A percentile compares a stretch with the other conserved stretches of the same genome.
phyloP scores from a whole-genome alignment of 2,329 filamentous ascomycete species.

The Thelonectria rubi region DNA sequence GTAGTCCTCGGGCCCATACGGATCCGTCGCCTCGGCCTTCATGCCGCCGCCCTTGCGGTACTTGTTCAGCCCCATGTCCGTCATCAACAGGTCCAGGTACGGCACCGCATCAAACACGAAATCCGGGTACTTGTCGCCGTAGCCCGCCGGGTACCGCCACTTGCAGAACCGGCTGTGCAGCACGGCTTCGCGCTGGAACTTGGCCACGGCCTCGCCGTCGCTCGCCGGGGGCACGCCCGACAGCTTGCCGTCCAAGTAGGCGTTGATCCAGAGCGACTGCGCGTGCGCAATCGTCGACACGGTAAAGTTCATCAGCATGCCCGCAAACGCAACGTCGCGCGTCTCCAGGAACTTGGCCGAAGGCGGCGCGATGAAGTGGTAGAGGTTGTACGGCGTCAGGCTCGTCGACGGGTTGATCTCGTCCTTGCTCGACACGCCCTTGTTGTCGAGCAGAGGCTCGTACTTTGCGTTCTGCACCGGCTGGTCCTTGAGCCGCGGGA shows the following conservation, averaged over 20 bases:
- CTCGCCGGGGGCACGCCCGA: slow-evolving; percentile 33
- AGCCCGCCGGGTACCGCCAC: slow-evolving; percentile 74
- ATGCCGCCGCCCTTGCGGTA: slow-evolving; percentile 64
- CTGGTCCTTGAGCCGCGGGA: slow-evolving; percentile 62
- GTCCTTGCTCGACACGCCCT: slow-evolving; percentile 48
- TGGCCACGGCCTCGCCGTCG: slow-evolving; percentile 48
- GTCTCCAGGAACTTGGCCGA: slow-evolving; percentile 47
- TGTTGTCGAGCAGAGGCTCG: slow-evolving; percentile 52
- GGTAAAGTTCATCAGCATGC: slow-evolving; percentile 54
- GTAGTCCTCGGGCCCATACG: slow-evolving; percentile 70
- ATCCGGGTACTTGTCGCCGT: slow-evolving; percentile 70
- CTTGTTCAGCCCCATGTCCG: slow-evolving; percentile 69
- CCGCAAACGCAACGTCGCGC: slow-evolving; percentile 56
- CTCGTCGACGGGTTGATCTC: slow-evolving; percentile 35
- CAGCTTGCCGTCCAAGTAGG: slow-evolving; percentile 62
- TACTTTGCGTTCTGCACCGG: slow-evolving; percentile 59
- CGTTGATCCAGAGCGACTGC: slow-evolving; percentile 70
- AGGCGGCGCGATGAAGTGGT: slow-evolving; percentile 58
- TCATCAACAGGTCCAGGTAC: slow-evolving; percentile 74
- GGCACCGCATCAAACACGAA: slow-evolving; percentile 81
- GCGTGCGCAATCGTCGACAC: slow-evolving; percentile 54
- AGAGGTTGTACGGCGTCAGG: slow-evolving; percentile 50
- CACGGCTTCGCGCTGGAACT: slow-evolving; percentile 63
- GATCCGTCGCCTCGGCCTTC: slow-evolving; percentile 60
- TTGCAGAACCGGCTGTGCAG: slow-evolving; percentile 74